These are phyloP conservation scores for Fusarium sp. DNA, from an alignment of 2,329 filamentous ascomycete genomes.

Conservation along the genomic window DNA sequence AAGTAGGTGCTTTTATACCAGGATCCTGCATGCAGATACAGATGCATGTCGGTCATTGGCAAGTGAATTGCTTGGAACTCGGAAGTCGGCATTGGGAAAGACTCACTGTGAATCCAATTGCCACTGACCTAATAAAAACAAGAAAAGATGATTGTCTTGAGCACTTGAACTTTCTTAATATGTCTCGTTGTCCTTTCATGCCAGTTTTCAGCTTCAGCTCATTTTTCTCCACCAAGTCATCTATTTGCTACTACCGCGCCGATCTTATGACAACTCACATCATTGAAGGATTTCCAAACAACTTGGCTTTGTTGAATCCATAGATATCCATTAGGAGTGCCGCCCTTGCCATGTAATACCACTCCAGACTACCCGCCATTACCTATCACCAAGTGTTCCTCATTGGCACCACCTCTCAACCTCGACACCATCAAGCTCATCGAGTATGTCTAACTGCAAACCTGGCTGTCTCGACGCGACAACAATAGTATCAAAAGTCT, in stretches of 20 bases:
- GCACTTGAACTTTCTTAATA: background rate
- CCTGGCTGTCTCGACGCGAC: conserved; percentile 54
- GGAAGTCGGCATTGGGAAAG: background rate
- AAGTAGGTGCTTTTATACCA: background rate
- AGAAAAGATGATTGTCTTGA: background rate
- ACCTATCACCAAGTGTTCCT: background rate
- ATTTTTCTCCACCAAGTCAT: background rate
- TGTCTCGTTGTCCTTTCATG: too few relatives aligned
- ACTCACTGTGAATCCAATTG: conserved; percentile 3
- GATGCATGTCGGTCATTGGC: background rate
- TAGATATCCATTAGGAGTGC: too few relatives aligned
- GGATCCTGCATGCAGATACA: background rate
- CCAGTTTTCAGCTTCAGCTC: background rate
- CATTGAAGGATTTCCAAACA: background rate
- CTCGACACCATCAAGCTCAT: conserved; percentile 49
- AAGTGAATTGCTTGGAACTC: background rate
- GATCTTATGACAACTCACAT: background rate
- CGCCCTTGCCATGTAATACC: background rate
- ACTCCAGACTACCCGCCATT: background rate
- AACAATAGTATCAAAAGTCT: conserved; percentile 55
- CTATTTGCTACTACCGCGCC: background rate
- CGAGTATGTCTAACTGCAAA: conserved; percentile 53
- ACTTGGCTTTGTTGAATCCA: too few relatives aligned
- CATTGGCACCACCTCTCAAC: conserved; percentile 54
- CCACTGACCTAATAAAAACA: conserved; percentile 7